Evolutionary conservation across 441 rosid species (phyloP), one percentile per base, ranked within the genome.

Genomic region (Theobroma grandiflorum): DNA sequence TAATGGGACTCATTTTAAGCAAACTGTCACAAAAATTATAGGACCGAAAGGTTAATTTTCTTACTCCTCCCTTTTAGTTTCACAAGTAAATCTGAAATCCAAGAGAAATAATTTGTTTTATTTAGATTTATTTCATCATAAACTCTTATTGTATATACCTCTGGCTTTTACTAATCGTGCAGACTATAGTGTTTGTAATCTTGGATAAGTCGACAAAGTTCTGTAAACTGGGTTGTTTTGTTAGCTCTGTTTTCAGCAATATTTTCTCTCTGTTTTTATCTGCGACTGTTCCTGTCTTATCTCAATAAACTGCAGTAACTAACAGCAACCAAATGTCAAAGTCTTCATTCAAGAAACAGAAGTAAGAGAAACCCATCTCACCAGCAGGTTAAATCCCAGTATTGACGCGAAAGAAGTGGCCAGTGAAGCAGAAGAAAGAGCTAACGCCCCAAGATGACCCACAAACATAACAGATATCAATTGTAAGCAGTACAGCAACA

Each of bases 401-500:
- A 89, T 87, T 1, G 81, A 7, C 20, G 91, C 91, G 18, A 90
- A 93, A 38, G 90, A 90, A 66, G 90, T 87, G 76, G 92, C 95
- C 79, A 93, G 80, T 3, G 97, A 84, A 78, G 94, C 95, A 62
- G 88, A 86, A 26, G 93, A 78, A 64, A 91, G 89, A 50, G 87
- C 78, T 61, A 93, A 65, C 77, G 86, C 85, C 3, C 92, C 93
- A 18, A 89, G 87, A 80, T 91, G 97, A 33, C 95, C 92, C 2
- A 91, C 95, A 72, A 91, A 88, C 97, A 91, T 89, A 11, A 93
- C 83, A 2, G 95, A 91, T 59, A 93, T 90, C 38, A 89, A 10
- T 71, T 90, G 94, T 64, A 91, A 73, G 76, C 82, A 74, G 73
- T 38, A 88, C 43, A 81, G 83, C 64, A 93, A 74, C 9, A 91